Percentiles rank a stretch among this genome's conserved stretches.
These are phyloP conservation scores for Tilletia horrida DNA, from an alignment of 1,284 basidiomycete genomes.

Conservation along the genomic window DNA sequence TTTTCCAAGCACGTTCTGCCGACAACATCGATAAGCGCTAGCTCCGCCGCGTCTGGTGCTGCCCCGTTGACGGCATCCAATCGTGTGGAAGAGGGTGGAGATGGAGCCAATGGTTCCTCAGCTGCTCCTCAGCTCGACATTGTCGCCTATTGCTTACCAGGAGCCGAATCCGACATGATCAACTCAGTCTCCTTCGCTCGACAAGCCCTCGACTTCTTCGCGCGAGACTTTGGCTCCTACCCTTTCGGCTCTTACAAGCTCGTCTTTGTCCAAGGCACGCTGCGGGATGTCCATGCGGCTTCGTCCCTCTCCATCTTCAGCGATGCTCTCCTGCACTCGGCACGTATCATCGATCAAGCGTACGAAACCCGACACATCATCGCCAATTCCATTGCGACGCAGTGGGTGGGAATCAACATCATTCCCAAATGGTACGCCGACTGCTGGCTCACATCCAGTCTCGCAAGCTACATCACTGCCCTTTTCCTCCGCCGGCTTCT, in stretches of 20 bases:
- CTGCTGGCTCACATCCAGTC: conserved; percentile 89
- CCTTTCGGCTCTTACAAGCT: conserved; percentile 89
- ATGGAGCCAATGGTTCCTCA: neutral
- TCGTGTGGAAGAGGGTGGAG: neutral
- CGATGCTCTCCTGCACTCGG: conserved; percentile 78
- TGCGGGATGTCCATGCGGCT: conserved; percentile 67
- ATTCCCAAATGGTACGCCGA: conserved; percentile 92
- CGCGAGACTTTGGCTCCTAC: conserved; percentile 89
- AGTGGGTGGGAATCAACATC: conserved; percentile 97
- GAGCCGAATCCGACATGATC: conserved; percentile 67
- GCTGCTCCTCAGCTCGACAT: conserved; percentile 61
- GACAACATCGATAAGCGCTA: conserved; percentile 13
- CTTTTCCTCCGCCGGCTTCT: conserved; percentile 81
- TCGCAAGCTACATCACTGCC: conserved; percentile 84
- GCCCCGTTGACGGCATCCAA: neutral
- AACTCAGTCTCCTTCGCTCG: conserved; percentile 73
- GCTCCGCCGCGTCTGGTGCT: conserved; percentile 55
- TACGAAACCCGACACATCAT: conserved; percentile 83
- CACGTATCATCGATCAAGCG: conserved; percentile 88
- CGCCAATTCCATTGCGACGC: conserved; percentile 76
- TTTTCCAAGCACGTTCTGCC: conserved; percentile 59
- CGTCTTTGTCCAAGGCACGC: conserved; percentile 87
- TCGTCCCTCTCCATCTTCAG: conserved; percentile 79
- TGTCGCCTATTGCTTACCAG: conserved; percentile 88
- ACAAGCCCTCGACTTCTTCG: conserved; percentile 85